A percentile compares a stretch with the other conserved stretches of the same genome.
phyloP scores from a whole-genome alignment of 306 rosid genomes.

The Cyamopsis tetragonoloba region DNA sequence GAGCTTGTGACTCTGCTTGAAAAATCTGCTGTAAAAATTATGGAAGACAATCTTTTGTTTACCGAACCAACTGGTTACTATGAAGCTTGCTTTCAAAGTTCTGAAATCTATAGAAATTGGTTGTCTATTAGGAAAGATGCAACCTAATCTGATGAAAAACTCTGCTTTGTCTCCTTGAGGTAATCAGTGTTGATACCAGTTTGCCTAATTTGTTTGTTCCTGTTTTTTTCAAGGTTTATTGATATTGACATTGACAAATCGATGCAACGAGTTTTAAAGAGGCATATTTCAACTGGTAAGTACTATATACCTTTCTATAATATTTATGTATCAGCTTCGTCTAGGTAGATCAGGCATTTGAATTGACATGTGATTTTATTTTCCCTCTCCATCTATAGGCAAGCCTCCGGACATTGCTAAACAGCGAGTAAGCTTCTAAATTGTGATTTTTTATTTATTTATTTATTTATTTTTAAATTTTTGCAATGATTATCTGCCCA shows the following conservation, averaged over 20 bases:
- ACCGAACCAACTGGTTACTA: neutral
- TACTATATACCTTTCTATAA: neutral
- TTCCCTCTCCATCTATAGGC: constrained; percentile 36
- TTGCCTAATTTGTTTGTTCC: constrained; percentile 22
- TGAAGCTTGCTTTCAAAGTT: neutral
- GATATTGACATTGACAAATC: constrained; percentile 69
- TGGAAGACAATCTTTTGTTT: constrained; percentile 4
- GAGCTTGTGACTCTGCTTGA: neutral
- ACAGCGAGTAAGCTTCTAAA: constrained; percentile 58
- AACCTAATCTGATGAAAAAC: neutral
- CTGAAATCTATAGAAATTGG: neutral
- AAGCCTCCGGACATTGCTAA: constrained; percentile 69
- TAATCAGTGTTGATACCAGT: neutral
- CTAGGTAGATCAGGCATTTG: neutral
- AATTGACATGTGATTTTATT: neutral
- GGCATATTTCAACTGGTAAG: constrained; percentile 86
- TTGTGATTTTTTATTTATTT: constrained; percentile 5
- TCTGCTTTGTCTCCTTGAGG: constrained; percentile 7
- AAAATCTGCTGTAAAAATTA: constrained; percentile 9
- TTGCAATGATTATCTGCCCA: neutral
- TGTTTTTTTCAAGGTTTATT: constrained; percentile 55
- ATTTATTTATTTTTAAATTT: too few species aligned
- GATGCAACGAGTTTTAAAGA: constrained; percentile 75
- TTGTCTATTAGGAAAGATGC: neutral
- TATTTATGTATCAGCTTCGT: neutral